Base-by-base conservation (phyloP, 1,139 yeast genomes). In the Geotrichum phurueaensis region DNA sequence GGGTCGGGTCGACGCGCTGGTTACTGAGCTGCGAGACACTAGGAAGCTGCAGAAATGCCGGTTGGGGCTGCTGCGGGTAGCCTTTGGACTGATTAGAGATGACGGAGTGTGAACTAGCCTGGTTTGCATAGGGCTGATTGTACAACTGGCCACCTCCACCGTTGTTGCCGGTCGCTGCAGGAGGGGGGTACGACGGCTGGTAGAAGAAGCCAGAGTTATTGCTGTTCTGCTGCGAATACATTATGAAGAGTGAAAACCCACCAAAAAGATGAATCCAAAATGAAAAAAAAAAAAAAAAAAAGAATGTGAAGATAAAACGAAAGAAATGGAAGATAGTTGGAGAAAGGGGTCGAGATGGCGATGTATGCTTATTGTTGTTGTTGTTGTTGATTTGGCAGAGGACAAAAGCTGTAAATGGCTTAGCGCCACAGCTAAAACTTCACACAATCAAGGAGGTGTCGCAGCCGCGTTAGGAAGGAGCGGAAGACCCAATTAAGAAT, bases 31-130 rank as follows among this genome's bases (percentile, higher is more conserved):
- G 70, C 29, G 67, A 63, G 12, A 70, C 68, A 29, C 66, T 60
- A 9, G 70, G 71, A 60, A 68, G 54, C 61, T 68, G 71, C 51
- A 68, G 58, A 55, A 63, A 65, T 10, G 69, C 55, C 2, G 59
- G 59, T 1, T 54, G 29, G 10, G 59, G 52, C 48, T 56, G 59
- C 45, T 51, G 59, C 1, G 56, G 49, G 20, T 25, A 56, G 7
- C 59, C 59, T 4, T 33, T 33, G n/a, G 39, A 33, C 9, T 39
- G 36, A 15, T 22, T 33, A 7, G 59, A 51, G 12, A 22, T 20
- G n/a, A 47, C 18, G 13, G 57, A 29, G 51, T 54, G 57, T 3
- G 57, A 54, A 27, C 57, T 54, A 45, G 29, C n/a, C 25, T 54
- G 57, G 9, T 45, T 25, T 13, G 48, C 54, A 33, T 33, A 33